phyloP scores from a whole-genome alignment of 176 grass and related monocot genomes.

The Carex parvula region DNA sequence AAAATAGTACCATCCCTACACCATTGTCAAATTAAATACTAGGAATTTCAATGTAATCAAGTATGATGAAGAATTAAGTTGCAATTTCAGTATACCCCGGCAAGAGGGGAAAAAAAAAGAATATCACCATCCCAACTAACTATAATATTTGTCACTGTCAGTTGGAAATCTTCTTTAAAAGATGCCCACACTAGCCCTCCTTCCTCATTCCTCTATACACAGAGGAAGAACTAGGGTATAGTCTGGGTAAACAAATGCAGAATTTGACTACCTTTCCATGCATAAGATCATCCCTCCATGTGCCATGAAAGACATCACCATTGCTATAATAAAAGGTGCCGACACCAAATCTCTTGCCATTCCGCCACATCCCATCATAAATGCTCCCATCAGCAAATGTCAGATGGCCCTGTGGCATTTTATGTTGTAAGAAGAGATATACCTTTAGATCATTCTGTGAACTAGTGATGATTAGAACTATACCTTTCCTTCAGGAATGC shows the following conservation, averaged over 20 bases:
- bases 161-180: neutral
- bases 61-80: neutral
- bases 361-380: conserved; percentile 88
- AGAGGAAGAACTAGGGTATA: neutral
- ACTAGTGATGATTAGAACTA: conserved; percentile 3
- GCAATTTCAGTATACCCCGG: neutral
- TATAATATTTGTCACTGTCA: neutral
- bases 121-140: neutral
- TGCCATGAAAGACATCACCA: conserved; percentile 89
- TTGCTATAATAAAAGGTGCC: conserved; percentile 85
- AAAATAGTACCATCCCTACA: conserved; percentile 95
- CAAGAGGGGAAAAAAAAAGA: no score
- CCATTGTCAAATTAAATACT: neutral
- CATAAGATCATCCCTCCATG: conserved; percentile 95
- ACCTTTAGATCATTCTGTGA: neutral
- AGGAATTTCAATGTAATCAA: neutral
- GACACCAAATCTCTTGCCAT: conserved; percentile 88
- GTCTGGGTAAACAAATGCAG: neutral
- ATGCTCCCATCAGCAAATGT: conserved; percentile 71
- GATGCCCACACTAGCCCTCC: neutral
- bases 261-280: conserved; percentile 76
- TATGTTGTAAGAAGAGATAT: conserved; percentile 1
- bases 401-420: conserved; percentile 49
- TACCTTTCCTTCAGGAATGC: conserved; percentile 98
- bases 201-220: neutral